Base-by-base conservation (phyloP, 2,329 filamentous ascomycete species). In the Fusarium lyarnte region DNA sequence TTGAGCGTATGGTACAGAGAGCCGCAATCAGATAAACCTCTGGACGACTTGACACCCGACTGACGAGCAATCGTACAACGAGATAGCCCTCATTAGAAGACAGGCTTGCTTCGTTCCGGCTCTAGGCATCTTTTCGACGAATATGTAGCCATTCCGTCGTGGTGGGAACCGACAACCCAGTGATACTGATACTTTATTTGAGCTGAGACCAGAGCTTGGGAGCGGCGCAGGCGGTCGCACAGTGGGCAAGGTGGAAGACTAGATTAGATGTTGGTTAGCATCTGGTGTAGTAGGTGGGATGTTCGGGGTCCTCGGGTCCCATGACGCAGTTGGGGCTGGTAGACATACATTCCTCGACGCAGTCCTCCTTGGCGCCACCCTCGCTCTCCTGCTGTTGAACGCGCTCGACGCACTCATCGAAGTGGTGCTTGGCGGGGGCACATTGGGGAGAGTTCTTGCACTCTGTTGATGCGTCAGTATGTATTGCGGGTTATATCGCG, bases 171-270 rank as follows among this genome's bases (percentile, higher is more conserved):
- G 73, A 71, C 69, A 62, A 63, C 57, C 54, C 46, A 43, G 49
- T 66, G 61, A 55, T 58, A 43, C 59, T 52, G 58, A 62, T 62
- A 58, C 41, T 86, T 89, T 97, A 98, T 90, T 95, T 97, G 83
- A 98, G 93, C 85, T 91, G 87, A 75, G 91, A 89, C 90, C 94
- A 99, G 80, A 99, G 92, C 91, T 97, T 98, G 80, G 95, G 95
- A 61, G 96, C 96, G 73, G 96, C 95, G 83, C 96, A 99, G 82
- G 92, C 87, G 79, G 90, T 93, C 74, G 95, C 94, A 87, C 96
- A 99, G 89, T 98, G 96, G 79, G 93, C 92, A 79, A 99, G 93
- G 86, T 99, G 95, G 93, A 99, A 99, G 89, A 98, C 95, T 98
- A 41, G 29, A 33, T 57, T 98, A 41, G 29, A 36, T 58, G 19